Base-by-base conservation (phyloP, 306 rosid genomes). In the Argentina anserina region DNA sequence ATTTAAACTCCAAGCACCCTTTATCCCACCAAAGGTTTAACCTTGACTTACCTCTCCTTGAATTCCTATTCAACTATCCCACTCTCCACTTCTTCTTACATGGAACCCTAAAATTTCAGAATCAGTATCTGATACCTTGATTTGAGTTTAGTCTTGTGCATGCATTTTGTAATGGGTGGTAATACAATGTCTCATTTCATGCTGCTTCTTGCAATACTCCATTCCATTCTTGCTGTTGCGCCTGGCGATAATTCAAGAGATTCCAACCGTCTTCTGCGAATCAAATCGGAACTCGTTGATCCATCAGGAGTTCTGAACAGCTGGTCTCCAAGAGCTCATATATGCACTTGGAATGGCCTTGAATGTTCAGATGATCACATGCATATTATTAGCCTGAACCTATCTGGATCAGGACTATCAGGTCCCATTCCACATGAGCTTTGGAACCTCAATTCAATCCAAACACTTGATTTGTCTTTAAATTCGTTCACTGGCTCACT, bases 381-480 rank as follows among this genome's bases (percentile, higher is more conserved):
- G 55, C 78, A 81, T 66, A 47, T 89, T 49, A 23, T 84, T 72
- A 85, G 90, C 50, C 69, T 94, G 81, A 91, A 89, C 75, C 83
- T 94, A 15, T 89, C 96, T 8, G 73, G 75, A 66, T 88, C 93
- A 66, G 89, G 95, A 74, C 72, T 94, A 58, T 88, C 96, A 52
- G 99, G 99, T 76, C 76, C 83, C 71, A 78, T 87, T 71, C 83
- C 95, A 28, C 33, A 33, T 37, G 89, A 87, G 75, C 72, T 91
- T 43, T 82, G 81, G 67, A 81, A 69, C 45, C 77, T 94, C 64
- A 39, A 76, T 78, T 79, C 86, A 47, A 89, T 94, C 74, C 86
- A 86, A 91, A 80, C 81, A 31, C 89, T 94, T 41, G 99, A 94
- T 82, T 79, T 94, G 83, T 91, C 99, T 39, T 85, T 85, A 34